These are phyloP conservation scores for Pulveroboletus sp. DNA, from an alignment of 768 basidiomycete genomes.

Conservation along the genomic window DNA sequence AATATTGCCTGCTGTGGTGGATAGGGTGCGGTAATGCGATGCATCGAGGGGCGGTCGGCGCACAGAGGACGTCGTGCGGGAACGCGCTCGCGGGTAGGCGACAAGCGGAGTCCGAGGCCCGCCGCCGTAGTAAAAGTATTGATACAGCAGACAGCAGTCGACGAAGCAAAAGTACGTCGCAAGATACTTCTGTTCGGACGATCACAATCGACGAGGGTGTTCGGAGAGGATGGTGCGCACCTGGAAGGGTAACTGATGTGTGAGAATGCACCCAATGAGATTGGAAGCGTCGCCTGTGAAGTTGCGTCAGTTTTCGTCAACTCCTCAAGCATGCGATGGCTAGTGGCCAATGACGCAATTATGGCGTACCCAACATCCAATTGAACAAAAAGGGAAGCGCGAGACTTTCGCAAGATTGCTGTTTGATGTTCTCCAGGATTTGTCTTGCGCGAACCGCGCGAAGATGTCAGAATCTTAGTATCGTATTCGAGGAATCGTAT, in stretches of 20 bases:
- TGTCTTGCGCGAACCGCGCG: slow-evolving; percentile 47
- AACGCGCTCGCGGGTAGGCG: slow-evolving; percentile 37
- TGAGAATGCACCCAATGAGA: slow-evolving; percentile 85
- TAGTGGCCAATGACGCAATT: slow-evolving; percentile 5
- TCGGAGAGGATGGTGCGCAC: slow-evolving; percentile 39
- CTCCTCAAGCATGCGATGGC: neutral
- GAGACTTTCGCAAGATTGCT: slow-evolving; percentile 83
- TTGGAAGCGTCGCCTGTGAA: slow-evolving; percentile 85
- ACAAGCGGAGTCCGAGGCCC: slow-evolving; percentile 33
- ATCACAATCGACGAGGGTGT: slow-evolving; percentile 4
- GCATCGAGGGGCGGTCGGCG: slow-evolving; percentile 52
- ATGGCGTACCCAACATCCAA: slow-evolving; percentile 78
- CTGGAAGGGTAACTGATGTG: slow-evolving; percentile 93
- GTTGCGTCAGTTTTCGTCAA: slow-evolving; percentile 10
- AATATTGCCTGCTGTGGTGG: slow-evolving; percentile 66
- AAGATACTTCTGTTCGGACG: slow-evolving; percentile 65
- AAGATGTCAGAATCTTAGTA: slow-evolving; percentile 10
- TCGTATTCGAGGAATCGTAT: neutral
- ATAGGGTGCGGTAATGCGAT: slow-evolving; percentile 65
- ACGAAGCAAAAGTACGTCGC: slow-evolving; percentile 88
- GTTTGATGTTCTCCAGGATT: slow-evolving; percentile 70
- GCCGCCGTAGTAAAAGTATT: slow-evolving; percentile 76
- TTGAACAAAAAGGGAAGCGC: slow-evolving; percentile 90
- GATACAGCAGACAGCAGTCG: slow-evolving; percentile 69
- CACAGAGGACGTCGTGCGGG: slow-evolving; percentile 39